A percentile compares a stretch with the other conserved stretches of the same genome.
These are phyloP conservation scores for Symbiodinium pilosum DNA, from an alignment of 73 alveolate genomes.

Conservation along the genomic window DNA sequence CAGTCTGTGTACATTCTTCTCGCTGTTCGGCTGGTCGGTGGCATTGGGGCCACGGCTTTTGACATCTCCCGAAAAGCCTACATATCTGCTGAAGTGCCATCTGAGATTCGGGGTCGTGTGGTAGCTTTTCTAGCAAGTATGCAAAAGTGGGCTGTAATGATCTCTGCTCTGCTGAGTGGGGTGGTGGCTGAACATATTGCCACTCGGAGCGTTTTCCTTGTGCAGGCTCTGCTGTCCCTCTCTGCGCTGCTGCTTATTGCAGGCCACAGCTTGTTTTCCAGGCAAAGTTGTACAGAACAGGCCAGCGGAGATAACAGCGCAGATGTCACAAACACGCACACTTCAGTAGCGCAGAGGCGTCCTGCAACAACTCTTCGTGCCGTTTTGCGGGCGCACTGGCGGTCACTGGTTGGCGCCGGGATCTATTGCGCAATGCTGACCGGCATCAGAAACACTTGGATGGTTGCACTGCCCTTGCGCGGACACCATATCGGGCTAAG, in stretches of 20 bases:
- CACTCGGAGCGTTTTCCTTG: conserved; percentile 79
- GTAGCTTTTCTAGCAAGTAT: conserved; percentile 52
- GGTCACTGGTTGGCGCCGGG: conserved; percentile 67
- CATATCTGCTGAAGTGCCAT: conserved; percentile 78
- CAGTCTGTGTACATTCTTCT: conserved; percentile 30
- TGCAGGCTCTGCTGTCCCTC: conserved; percentile 17
- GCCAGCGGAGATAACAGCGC: not conserved
- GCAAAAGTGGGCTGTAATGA: conserved; percentile 84
- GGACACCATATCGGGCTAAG: conserved; percentile 86
- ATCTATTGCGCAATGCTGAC: conserved; percentile 62
- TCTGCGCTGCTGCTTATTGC: not conserved
- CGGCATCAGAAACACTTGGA: conserved; percentile 75
- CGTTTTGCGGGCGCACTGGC: conserved; percentile 61
- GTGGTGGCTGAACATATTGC: conserved; percentile 70
- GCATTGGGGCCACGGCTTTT: conserved; percentile 47
- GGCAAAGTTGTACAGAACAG: not conserved
- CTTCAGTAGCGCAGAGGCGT: not conserved
- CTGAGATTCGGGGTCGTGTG: conserved; percentile 26
- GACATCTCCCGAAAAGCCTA: conserved; percentile 77
- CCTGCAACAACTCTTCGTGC: not conserved
- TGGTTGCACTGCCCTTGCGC: conserved; percentile 83
- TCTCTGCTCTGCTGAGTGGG: conserved; percentile 82
- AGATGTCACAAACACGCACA: not conserved
- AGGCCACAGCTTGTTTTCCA: conserved; percentile 33
- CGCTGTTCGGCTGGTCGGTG: conserved; percentile 43